Percentiles rank a stretch among this genome's conserved stretches.
These are phyloP conservation scores for Cicer arietinum DNA, from an alignment of 306 rosid species.

Conservation along the genomic window DNA sequence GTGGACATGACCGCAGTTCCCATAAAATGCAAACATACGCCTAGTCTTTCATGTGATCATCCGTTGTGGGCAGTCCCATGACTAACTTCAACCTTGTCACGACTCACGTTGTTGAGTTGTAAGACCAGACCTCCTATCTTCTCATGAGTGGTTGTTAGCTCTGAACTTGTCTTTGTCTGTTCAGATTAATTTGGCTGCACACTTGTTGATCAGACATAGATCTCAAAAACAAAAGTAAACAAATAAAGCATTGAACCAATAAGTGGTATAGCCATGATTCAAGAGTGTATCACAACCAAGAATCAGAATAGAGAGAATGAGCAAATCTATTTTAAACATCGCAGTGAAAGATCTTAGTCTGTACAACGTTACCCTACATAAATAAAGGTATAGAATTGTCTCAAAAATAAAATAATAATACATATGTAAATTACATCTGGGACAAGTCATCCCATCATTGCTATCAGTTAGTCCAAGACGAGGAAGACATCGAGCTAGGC, in stretches of 20 bases:
- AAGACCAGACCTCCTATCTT: neutral
- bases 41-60: neutral
- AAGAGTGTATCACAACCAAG: slow-evolving; percentile 9
- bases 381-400: neutral
- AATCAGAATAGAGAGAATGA: slow-evolving; percentile 24
- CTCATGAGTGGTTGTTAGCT: neutral
- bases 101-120: no score
- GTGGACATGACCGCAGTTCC: no score
- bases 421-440: slow-evolving; percentile 25
- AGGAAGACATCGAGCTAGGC: slow-evolving; percentile 25
- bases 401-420: neutral
- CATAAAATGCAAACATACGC: no score
- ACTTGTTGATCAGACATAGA: neutral
- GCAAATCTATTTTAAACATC: slow-evolving; percentile 18
- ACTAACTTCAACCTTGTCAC: neutral
- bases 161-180: neutral
- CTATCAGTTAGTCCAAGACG: slow-evolving; percentile 41
- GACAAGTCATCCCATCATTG: slow-evolving; percentile 39
- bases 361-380: slow-evolving; percentile 29
- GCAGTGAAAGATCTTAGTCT: slow-evolving; percentile 17
- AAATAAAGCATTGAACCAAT: slow-evolving; percentile 22
- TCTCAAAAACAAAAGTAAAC: slow-evolving; percentile 3
- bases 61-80: neutral
- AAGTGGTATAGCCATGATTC: neutral
- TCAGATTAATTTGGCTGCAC: neutral